Conservation (phyloP, 2,329 filamentous ascomycete genomes). For the Onygenales sp. region DNA sequence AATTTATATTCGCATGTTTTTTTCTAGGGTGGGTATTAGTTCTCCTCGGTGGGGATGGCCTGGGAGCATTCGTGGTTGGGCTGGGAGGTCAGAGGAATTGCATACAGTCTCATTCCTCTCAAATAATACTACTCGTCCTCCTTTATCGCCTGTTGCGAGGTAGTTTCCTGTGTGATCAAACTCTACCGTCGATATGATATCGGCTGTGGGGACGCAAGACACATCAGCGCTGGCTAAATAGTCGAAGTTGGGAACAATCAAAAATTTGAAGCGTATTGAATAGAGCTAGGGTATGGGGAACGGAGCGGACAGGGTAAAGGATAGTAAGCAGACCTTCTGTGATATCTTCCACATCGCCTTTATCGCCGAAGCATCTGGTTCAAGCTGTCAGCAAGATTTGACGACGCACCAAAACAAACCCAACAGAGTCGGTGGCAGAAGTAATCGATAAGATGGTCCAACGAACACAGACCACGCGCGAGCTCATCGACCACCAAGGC, state of each 20-base stretch:
- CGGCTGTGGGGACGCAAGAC: constrained; percentile 23
- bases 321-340: constrained; percentile 63
- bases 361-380: constrained; percentile 92
- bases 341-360: constrained; percentile 98
- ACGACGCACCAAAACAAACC: not conserved
- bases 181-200: constrained; percentile 45
- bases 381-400: constrained; percentile 4
- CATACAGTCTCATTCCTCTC: constrained; percentile 84
- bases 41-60: not conserved
- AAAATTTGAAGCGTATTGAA: not conserved
- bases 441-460: not conserved
- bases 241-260: not conserved
- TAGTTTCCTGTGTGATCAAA: constrained; percentile 46
- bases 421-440: not conserved
- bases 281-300: not conserved
- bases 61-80: not conserved
- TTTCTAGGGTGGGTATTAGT: constrained; percentile 56
- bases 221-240: constrained; percentile 6
- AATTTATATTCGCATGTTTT: constrained; percentile 99
- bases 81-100: constrained; percentile 11
- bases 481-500: not conserved
- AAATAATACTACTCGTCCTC: constrained; percentile 42
- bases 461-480: not conserved
- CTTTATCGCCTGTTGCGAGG: constrained; percentile 43
- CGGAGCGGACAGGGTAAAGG: not conserved